Base-by-base conservation (phyloP, 2,329 filamentous ascomycete genomes). In the Ascochyta rabiei region DNA sequence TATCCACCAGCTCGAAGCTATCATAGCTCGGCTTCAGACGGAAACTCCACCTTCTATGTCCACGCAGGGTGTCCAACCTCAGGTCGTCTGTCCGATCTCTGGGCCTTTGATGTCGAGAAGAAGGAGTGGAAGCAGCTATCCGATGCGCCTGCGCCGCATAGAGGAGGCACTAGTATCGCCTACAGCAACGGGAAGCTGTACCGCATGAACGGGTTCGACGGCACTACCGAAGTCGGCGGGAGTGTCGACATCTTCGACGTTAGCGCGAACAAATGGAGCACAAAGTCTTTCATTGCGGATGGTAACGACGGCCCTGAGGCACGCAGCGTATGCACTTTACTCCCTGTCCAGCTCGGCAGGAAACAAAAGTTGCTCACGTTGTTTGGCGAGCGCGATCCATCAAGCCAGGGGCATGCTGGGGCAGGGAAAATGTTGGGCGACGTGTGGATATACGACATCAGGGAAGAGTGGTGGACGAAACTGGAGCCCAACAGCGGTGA, bases 131-230 rank as follows among this genome's bases (percentile, higher is more conserved):
- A 80, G 34, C 81, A 88, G 66, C 80, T 90, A 13, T 81, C 87
- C 0, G 73, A 84, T 7, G 90, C 89, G 0, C 89, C 89, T 0
- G 87, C 82, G 1, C 84, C 87, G 7, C 77, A 84, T 0, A 82
- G 90, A 42, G 86, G 86, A 19, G 90, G 89, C 1, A 78, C 89
- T 0, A 84, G 85, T 4, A 85, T 96, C 23, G 84, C 87, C 1
- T 82, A 87, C 47, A 81, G 81, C 39, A 81, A 83, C 48, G 84
- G 84, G 21, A 83, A 85, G 21, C 73, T 96, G 6, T 96, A 88
- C 75, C 83, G 91, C 24, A 93, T 91, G 78, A 90, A 91, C 57
- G 91, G 91, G 0, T 93, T 88, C 64, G 89, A 93, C 71, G 90
- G 89, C 0, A 78, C 81, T 39, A 77, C 69, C 0, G 89, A 93